Evolutionary conservation across 2,329 filamentous ascomycete genomes (phyloP).

Genomic region (Penicillium fuscoglaucum): DNA sequence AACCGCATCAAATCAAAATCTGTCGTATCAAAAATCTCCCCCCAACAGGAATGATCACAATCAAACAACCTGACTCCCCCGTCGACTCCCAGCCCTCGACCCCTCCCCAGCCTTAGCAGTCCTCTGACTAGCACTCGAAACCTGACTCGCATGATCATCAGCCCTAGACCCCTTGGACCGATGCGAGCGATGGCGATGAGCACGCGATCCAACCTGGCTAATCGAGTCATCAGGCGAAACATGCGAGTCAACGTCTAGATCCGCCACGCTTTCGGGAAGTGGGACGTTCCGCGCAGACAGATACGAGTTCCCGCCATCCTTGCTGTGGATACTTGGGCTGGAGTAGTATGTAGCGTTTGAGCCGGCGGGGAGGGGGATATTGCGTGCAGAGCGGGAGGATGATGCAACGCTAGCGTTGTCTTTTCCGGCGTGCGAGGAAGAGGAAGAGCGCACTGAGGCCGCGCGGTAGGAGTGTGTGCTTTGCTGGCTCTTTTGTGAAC

Average conservation of each 20-base stretch:
- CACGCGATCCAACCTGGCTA: slow-evolving; percentile 58
- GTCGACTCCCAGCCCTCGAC: slow-evolving; percentile 32
- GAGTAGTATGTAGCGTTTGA: slow-evolving; percentile 28
- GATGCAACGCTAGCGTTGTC: slow-evolving; percentile 29
- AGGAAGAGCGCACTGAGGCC: slow-evolving; percentile 1
- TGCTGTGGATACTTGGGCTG: slow-evolving; percentile 7
- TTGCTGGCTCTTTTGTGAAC: slow-evolving; percentile 21
- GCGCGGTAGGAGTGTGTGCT: slow-evolving; percentile 19
- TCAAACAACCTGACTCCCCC: slow-evolving; percentile 32
- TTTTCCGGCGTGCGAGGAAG: slow-evolving; percentile 7
- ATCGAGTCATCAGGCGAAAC: slow-evolving; percentile 80
- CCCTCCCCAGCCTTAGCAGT: slow-evolving; percentile 36
- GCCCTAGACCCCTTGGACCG: slow-evolving; percentile 31
- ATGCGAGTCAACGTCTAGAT: slow-evolving; percentile 50
- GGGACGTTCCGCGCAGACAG: slow-evolving; percentile 31
- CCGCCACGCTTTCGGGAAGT: slow-evolving; percentile 35
- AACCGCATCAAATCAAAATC: not conserved
- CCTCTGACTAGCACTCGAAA: slow-evolving; percentile 35
- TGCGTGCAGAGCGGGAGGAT: slow-evolving; percentile 37
- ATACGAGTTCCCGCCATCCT: slow-evolving; percentile 10
- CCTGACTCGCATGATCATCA: slow-evolving; percentile 44
- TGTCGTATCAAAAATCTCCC: slow-evolving; percentile 6
- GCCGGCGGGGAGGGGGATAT: slow-evolving; percentile 39
- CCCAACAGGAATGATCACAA: not conserved
- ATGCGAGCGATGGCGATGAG: slow-evolving; percentile 29